Evolutionary conservation across 139 green algal genomes (phyloP), one percentile per base, ranked within the genome.

Genomic region (Marvania coccoides): DNA sequence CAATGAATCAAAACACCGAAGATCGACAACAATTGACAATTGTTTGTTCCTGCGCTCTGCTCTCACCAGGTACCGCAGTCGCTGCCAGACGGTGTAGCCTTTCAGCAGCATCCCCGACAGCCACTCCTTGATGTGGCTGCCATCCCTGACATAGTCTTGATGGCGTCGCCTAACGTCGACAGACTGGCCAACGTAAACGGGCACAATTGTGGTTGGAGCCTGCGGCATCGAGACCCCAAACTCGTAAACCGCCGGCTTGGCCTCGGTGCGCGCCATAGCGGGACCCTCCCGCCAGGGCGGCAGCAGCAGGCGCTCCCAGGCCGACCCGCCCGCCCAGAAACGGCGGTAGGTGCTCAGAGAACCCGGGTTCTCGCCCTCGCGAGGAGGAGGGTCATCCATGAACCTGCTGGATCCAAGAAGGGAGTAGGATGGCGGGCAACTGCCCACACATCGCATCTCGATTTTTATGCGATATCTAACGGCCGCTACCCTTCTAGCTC

Each of bases 141-240:
- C 57, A 7, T 64, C 57, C 15, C 26, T 58, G 29, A 12, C 24
- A 53, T 64, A 64, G 6, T 46, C 23, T 38, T n/a, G 12, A 47
- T 56, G 26, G 3, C 57, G 30, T n/a, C 29, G 33, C 24, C 26
- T 23, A 19, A 64, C 57, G 48, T 58, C 31, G 8, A 12, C 48
- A 58, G n/a, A 33, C 26, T 64, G 23, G 8, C 57, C 57, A 46
- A 64, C 23, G 48, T 64, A 64, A 6, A 64, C 26, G 33, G 57
- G 57, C 14, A 64, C 26, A 14, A 2, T 47, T 10, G 26, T 26
- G 0, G 8, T 12, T 56, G 23, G 14, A 6, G 23, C 24, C 14
- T 6, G 12, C 12, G n/a, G 4, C 57, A 55, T 12, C 12, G 57
- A 57, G 24, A 64, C 24, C 30, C n/a, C 57, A 64, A 64, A 47